Evolutionary conservation across 441 rosid species (phyloP).

Genomic region (Omphalea diandra): DNA sequence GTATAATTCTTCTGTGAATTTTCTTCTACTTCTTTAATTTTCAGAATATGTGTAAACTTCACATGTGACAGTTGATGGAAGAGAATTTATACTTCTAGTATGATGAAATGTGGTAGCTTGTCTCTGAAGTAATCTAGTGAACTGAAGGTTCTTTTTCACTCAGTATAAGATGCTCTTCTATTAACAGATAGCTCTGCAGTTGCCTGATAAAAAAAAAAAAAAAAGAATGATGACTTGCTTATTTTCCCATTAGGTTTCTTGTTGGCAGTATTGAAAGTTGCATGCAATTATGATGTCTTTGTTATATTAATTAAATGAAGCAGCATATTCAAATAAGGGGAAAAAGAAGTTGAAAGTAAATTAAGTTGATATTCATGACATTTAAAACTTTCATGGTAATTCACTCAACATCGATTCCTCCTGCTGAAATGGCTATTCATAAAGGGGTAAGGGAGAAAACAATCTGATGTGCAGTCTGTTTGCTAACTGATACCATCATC

Average conservation of each 20-base stretch:
- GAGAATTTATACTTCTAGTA: too few species aligned
- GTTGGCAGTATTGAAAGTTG: not conserved
- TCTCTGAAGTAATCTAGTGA: not conserved
- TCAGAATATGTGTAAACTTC: too few species aligned
- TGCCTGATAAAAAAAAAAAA: not conserved
- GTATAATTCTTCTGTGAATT: too few species aligned
- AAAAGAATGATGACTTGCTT: not conserved
- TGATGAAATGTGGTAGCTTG: too few species aligned
- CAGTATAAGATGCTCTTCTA: not conserved
- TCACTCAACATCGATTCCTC: not conserved
- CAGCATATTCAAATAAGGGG: too few species aligned
- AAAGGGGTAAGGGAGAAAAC: not conserved
- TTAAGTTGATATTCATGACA: not conserved
- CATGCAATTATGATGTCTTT: not conserved
- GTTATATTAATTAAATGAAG: not conserved
- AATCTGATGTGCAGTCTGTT: not conserved
- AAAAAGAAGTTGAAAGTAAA: not conserved
- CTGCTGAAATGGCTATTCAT: not conserved
- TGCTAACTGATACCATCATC: not conserved
- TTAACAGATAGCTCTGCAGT: not conserved
- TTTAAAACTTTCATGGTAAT: too few species aligned
- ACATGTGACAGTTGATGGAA: too few species aligned
- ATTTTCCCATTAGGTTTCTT: not conserved
- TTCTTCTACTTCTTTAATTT: too few species aligned
- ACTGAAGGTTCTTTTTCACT: not conserved